Conservation (phyloP, 164 flowering plant genomes). For the Sextonia rubra region DNA sequence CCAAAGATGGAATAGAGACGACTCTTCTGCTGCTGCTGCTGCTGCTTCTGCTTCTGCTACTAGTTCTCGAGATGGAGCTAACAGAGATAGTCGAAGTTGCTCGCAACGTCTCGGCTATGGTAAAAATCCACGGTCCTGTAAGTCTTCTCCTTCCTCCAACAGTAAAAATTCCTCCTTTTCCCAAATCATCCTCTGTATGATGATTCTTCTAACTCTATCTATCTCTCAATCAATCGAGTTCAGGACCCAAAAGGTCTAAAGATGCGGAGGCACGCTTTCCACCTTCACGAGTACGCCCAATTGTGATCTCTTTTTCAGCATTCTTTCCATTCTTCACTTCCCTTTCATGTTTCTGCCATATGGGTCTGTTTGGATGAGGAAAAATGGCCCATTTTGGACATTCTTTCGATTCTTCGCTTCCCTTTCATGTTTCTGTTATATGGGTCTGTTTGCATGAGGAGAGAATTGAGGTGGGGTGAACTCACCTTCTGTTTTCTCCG, state of each 20-base stretch:
- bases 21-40: no score
- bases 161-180: neutral
- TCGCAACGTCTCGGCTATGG: constrained; percentile 74
- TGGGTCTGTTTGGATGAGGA: neutral
- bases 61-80: constrained; percentile 35
- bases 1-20: no score
- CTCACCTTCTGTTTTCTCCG: no score
- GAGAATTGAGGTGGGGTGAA: no score
- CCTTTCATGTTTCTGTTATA: neutral
- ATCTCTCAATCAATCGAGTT: constrained; percentile 9
- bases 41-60: neutral
- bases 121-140: constrained; percentile 79
- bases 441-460: neutral
- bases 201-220: neutral
- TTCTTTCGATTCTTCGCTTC: neutral
- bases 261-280: constrained; percentile 80
- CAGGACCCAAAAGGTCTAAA: constrained; percentile 93
- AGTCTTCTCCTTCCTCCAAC: constrained; percentile 19
- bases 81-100: constrained; percentile 58
- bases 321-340: neutral
- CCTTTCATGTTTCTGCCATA: neutral
- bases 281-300: constrained; percentile 60
- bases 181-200: neutral
- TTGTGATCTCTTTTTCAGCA: neutral
- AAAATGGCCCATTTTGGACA: neutral